A percentile compares a stretch with the other conserved stretches of the same genome.
phyloP scores from a whole-genome alignment of 192 early-diverging fungal species.

The Lunasporangiospora selenospora region DNA sequence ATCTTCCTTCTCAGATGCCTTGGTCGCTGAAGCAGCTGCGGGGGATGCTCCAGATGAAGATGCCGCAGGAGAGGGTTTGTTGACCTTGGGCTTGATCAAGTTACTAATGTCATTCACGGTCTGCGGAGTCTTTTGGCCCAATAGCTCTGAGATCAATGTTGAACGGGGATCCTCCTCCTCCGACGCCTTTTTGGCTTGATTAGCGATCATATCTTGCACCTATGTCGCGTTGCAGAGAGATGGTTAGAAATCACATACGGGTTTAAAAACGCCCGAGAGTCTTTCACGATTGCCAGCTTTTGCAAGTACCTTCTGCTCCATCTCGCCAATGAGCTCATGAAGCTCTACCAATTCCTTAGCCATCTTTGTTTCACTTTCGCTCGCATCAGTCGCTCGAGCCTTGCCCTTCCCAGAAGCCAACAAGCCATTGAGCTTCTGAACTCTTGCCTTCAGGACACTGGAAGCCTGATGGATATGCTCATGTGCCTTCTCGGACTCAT shows the following conservation, averaged over 20 bases:
- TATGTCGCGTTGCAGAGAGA: not conserved
- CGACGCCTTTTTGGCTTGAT: slow-evolving; percentile 29
- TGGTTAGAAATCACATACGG: slow-evolving; percentile 12
- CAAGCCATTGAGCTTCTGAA: slow-evolving; percentile 48
- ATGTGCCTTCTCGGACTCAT: slow-evolving; percentile 54
- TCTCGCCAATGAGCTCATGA: slow-evolving; percentile 65
- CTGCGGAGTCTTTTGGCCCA: slow-evolving; percentile 7
- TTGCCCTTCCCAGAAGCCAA: slow-evolving; percentile 56
- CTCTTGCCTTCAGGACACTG: slow-evolving; percentile 57
- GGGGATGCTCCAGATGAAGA: slow-evolving; percentile 5
- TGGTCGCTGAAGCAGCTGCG: slow-evolving; percentile 6
- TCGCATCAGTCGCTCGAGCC: slow-evolving; percentile 31
- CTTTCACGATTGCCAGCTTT: not conserved
- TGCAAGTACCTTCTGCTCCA: slow-evolving; percentile 65
- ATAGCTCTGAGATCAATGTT: slow-evolving; percentile 17
- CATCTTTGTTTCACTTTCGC: slow-evolving; percentile 38
- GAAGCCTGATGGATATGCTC: slow-evolving; percentile 64
- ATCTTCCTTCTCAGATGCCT: slow-evolving; percentile 17
- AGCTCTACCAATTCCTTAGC: slow-evolving; percentile 66
- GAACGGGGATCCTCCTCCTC: slow-evolving; percentile 36
- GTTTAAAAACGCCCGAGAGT: not conserved
- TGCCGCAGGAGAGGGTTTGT: slow-evolving; percentile 7
- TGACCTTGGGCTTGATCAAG: slow-evolving; percentile 39
- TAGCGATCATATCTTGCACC: slow-evolving; percentile 49
- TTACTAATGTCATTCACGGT: slow-evolving; percentile 32